Percentiles rank a stretch among this genome's conserved stretches.
Evolutionary conservation across 2,329 filamentous ascomycete genomes (phyloP).

Genomic region (Diaporthe sp.): DNA sequence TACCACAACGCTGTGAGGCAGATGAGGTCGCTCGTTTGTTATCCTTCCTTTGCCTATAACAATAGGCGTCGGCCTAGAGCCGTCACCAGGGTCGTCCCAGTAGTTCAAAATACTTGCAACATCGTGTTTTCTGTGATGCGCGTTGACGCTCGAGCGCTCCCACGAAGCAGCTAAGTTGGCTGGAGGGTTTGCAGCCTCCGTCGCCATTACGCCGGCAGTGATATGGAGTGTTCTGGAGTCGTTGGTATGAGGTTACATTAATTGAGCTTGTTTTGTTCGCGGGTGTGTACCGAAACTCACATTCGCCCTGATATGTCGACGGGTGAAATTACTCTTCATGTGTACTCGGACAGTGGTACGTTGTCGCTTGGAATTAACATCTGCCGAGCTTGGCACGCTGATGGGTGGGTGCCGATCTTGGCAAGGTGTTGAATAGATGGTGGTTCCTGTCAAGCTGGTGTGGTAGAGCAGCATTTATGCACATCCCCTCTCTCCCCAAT

Average conservation of each 20-base stretch:
- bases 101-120: slow-evolving; percentile 29
- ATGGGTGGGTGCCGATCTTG: neutral
- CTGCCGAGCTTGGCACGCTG: slow-evolving; percentile 16
- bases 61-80: slow-evolving; percentile 26
- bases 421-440: neutral
- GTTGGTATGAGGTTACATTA: neutral
- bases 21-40: slow-evolving; percentile 77
- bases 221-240: neutral
- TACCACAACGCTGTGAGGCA: slow-evolving; percentile 65
- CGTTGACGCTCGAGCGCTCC: neutral
- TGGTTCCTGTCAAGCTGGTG: neutral
- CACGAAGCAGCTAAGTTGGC: too few species aligned
- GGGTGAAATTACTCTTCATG: neutral
- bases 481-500: neutral
- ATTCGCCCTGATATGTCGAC: neutral
- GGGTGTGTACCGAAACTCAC: neutral
- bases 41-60: slow-evolving; percentile 59
- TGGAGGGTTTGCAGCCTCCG: neutral
- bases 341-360: neutral
- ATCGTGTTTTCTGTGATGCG: neutral
- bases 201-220: neutral
- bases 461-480: neutral
- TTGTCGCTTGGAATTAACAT: neutral
- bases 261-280: neutral
- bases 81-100: slow-evolving; percentile 35